phyloP scores from a whole-genome alignment of 2,329 filamentous ascomycete genomes.

The Aspergillus spinulosporus region DNA sequence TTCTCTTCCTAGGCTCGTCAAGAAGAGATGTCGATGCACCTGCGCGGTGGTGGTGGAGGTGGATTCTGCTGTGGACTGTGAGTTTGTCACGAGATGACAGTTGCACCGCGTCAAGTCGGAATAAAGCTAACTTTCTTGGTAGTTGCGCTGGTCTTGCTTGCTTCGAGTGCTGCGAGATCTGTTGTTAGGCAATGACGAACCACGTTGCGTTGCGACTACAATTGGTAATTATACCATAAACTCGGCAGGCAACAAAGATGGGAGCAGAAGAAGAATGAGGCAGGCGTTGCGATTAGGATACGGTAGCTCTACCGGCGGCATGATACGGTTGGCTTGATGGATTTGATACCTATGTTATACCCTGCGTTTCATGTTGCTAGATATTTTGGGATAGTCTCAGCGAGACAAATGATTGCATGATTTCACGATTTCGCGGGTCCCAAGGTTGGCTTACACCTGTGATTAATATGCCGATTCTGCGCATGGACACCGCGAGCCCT shows the following conservation, averaged over 20 bases:
- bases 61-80: conserved; percentile 34
- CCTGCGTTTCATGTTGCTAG: not conserved
- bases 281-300: not conserved
- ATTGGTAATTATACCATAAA: not conserved
- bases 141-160: conserved; percentile 31
- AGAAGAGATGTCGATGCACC: conserved; percentile 24
- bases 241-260: not conserved
- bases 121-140: not conserved
- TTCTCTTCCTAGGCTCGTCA: conserved; percentile 14
- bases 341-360: conserved; percentile 1
- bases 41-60: conserved; percentile 31
- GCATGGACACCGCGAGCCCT: not conserved
- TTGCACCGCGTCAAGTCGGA: too few species aligned
- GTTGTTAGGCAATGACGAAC: conserved; percentile 22
- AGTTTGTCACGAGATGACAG: conserved; percentile 1
- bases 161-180: conserved; percentile 31
- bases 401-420: conserved; percentile 2
- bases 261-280: too few species aligned
- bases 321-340: not conserved
- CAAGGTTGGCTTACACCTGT: not conserved
- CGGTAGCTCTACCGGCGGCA: not conserved
- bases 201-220: not conserved
- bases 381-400: not conserved
- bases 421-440: not conserved
- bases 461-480: not conserved